Conservation (phyloP, 352 stramenopile genomes). For the Phytopythium boreale region DNA sequence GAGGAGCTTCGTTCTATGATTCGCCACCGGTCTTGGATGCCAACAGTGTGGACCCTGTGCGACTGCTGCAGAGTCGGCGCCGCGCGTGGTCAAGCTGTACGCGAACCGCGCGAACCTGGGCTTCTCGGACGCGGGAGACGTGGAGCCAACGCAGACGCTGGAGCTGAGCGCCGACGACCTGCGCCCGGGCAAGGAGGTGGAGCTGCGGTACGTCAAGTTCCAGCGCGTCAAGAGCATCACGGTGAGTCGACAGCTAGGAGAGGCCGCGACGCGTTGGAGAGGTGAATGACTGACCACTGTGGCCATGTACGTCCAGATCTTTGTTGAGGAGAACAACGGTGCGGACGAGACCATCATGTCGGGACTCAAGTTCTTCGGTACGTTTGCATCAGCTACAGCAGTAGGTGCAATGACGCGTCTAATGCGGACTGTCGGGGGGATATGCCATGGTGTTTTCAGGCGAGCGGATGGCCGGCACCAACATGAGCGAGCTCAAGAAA, state of each 20-base stretch:
- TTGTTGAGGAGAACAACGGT: slow-evolving; percentile 79
- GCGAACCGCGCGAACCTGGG: slow-evolving; percentile 70
- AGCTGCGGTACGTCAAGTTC: slow-evolving; percentile 83
- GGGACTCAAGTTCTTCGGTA: slow-evolving; percentile 67
- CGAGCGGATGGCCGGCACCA: slow-evolving; percentile 68
- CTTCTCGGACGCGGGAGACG: slow-evolving; percentile 66
- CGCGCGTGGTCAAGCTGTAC: slow-evolving; percentile 64
- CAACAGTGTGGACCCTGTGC: not conserved
- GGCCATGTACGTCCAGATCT: slow-evolving; percentile 33
- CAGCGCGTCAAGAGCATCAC: slow-evolving; percentile 74
- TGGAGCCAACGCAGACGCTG: slow-evolving; percentile 72
- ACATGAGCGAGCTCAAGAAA: slow-evolving; percentile 88
- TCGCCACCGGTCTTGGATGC: not conserved
- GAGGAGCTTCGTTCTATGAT: not conserved
- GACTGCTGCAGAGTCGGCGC: slow-evolving; percentile 41
- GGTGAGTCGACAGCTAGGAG: slow-evolving; percentile 8
- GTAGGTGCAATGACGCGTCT: not conserved
- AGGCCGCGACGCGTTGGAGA: not conserved
- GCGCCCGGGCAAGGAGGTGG: slow-evolving; percentile 50
- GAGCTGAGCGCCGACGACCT: slow-evolving; percentile 55
- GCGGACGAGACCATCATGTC: slow-evolving; percentile 58
- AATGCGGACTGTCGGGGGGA: not conserved
- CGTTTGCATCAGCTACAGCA: not conserved
- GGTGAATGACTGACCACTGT: not conserved
- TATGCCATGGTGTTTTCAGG: no score